Evolutionary conservation across 2,329 filamentous ascomycete genomes (phyloP).

Genomic region (Thelonectria rubi): DNA sequence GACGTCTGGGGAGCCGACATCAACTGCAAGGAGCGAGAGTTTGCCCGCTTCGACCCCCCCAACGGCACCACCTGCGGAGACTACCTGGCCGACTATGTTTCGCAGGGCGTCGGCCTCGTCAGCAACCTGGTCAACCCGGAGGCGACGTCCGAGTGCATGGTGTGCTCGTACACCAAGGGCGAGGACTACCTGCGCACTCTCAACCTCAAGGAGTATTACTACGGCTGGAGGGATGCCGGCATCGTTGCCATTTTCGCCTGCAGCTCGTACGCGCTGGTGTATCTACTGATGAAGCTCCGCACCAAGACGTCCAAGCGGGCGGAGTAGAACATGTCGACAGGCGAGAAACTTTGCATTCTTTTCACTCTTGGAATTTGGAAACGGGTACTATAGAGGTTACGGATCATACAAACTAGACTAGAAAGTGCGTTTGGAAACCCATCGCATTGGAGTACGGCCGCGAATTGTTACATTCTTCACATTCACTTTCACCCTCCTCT

Average conservation of each 20-base stretch:
- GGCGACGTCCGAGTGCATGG: conserved; percentile 62
- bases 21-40: conserved; percentile 57
- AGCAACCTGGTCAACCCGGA: conserved; percentile 68
- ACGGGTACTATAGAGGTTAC: not conserved
- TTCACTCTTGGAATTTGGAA: not conserved
- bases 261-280: conserved; percentile 61
- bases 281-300: conserved; percentile 57
- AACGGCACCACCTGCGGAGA: conserved; percentile 63
- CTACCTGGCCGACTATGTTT: conserved; percentile 64
- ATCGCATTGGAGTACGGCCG: not conserved
- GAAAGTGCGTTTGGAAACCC: not conserved
- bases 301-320: conserved; percentile 60
- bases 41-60: conserved; percentile 61
- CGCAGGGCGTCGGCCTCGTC: conserved; percentile 52
- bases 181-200: conserved; percentile 68
- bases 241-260: conserved; percentile 66
- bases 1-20: conserved; percentile 58
- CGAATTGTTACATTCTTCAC: conserved; percentile 12
- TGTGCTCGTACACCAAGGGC: conserved; percentile 68
- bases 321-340: conserved; percentile 37
- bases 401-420: conserved; percentile 8
- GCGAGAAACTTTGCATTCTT: too few relatives aligned
- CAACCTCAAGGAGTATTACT: conserved; percentile 68
- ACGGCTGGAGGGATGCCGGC: conserved; percentile 72
- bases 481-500: not conserved